A percentile compares a stretch with the other conserved stretches of the same genome.
phyloP scores from a whole-genome alignment of 2,329 filamentous ascomycete species.

The Neopestalotiopsis clavispora region DNA sequence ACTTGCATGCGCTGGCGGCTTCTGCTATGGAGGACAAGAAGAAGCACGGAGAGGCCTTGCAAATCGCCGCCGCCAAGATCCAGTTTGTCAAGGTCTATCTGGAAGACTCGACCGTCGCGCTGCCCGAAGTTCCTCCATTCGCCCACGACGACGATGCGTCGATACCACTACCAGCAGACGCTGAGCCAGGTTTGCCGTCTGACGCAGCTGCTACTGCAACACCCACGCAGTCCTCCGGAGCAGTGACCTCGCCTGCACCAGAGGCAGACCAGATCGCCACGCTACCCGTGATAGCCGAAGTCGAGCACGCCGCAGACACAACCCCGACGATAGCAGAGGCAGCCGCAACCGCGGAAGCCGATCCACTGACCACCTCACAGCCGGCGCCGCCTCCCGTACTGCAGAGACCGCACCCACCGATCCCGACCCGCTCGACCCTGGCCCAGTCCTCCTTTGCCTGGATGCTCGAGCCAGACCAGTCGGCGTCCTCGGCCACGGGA shows the following conservation, averaged over 20 bases:
- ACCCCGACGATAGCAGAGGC: neutral
- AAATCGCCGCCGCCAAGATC: conserved; percentile 65
- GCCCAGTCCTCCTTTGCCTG: conserved; percentile 79
- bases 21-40: conserved; percentile 53
- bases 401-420: conserved; percentile 43
- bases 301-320: neutral
- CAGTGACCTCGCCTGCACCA: conserved; percentile 23
- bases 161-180: neutral
- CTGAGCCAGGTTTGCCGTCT: conserved; percentile 26
- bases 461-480: conserved; percentile 70
- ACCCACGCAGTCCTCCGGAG: conserved; percentile 26
- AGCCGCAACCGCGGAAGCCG: conserved; percentile 22
- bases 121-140: conserved; percentile 44
- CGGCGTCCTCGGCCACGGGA: conserved; percentile 29
- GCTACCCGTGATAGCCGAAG: neutral
- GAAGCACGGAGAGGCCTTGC: conserved; percentile 57
- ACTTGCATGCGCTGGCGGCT: conserved; percentile 65
- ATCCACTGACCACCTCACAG: conserved; percentile 26
- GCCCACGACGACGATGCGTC: conserved; percentile 19
- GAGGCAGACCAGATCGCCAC: conserved; percentile 18
- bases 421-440: conserved; percentile 68
- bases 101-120: conserved; percentile 60
- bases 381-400: conserved; percentile 25
- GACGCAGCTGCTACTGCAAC: conserved; percentile 34
- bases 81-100: conserved; percentile 68